Evolutionary conservation across 2,329 filamentous ascomycete species (phyloP).

Genomic region (Talaromyces atroroseus): DNA sequence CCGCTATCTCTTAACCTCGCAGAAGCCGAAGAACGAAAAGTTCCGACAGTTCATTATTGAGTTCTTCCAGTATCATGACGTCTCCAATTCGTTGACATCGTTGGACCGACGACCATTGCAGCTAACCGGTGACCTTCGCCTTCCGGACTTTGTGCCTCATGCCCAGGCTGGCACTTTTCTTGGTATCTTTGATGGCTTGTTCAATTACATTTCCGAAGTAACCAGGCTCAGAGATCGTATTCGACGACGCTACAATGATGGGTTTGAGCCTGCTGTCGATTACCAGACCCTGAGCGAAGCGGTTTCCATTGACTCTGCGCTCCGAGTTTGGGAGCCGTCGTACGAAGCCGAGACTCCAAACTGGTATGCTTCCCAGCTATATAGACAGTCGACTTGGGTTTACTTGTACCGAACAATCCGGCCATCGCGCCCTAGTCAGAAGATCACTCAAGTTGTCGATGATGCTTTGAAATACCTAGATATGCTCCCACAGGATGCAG

Average conservation of each 20-base stretch:
- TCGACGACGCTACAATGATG: slow-evolving; percentile 58
- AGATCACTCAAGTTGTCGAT: slow-evolving; percentile 54
- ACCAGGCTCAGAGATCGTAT: slow-evolving; percentile 71
- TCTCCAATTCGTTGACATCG: slow-evolving; percentile 54
- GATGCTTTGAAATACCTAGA: slow-evolving; percentile 54
- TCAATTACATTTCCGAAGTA: slow-evolving; percentile 72
- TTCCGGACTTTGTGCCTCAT: slow-evolving; percentile 52
- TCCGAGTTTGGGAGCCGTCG: slow-evolving; percentile 67
- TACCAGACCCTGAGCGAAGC: slow-evolving; percentile 68
- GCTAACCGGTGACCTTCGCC: slow-evolving; percentile 48
- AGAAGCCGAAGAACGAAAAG: slow-evolving; percentile 57
- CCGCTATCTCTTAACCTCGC: slow-evolving; percentile 60
- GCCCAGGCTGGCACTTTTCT: slow-evolving; percentile 59
- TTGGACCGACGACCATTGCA: slow-evolving; percentile 50
- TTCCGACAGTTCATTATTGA: slow-evolving; percentile 68
- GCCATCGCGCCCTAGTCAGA: slow-evolving; percentile 50
- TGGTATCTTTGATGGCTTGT: slow-evolving; percentile 76
- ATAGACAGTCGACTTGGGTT: slow-evolving; percentile 59
- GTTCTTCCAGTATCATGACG: slow-evolving; percentile 79
- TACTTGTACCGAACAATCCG: slow-evolving; percentile 59
- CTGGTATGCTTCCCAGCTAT: slow-evolving; percentile 54
- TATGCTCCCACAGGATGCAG: slow-evolving; percentile 49
- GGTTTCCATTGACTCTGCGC: slow-evolving; percentile 67
- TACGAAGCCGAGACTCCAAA: slow-evolving; percentile 49
- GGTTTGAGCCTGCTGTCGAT: slow-evolving; percentile 64